phyloP scores from a whole-genome alignment of 345 rosid species.

The Viola odorata region DNA sequence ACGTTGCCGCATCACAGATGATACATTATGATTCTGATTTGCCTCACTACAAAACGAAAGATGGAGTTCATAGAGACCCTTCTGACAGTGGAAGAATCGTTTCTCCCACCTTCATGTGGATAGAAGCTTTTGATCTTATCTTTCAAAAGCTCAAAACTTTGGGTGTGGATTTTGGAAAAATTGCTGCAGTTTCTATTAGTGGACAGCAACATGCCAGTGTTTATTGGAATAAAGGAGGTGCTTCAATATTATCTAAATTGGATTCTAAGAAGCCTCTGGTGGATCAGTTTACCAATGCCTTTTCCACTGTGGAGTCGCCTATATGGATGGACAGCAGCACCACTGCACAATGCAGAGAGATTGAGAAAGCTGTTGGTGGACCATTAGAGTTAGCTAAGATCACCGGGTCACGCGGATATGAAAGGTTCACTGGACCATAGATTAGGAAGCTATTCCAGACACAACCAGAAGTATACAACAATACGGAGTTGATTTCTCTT shows the following conservation, averaged over 20 bases:
- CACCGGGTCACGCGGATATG: conserved; percentile 78
- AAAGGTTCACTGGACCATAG: conserved; percentile 88
- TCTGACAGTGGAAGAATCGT: conserved; percentile 63
- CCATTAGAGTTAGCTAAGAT: conserved; percentile 62
- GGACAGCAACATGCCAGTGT: conserved; percentile 99
- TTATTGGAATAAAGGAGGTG: conserved; percentile 74
- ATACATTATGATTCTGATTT: conserved; percentile 80
- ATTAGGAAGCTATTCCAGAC: conserved; percentile 57
- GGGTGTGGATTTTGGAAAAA: conserved; percentile 53
- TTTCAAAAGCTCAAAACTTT: conserved; percentile 51
- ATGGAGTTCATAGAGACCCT: conserved; percentile 74
- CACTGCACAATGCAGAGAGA: conserved; percentile 70
- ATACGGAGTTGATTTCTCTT: conserved; percentile 80
- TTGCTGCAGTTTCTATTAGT: conserved; percentile 81
- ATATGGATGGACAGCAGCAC: conserved; percentile 98
- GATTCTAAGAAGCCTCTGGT: conserved; percentile 46
- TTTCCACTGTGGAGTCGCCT: conserved; percentile 71
- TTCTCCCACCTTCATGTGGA: conserved; percentile 98
- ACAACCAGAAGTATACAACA: conserved; percentile 39
- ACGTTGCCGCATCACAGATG: conserved; percentile 51
- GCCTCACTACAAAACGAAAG: conserved; percentile 72
- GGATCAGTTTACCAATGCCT: conserved; percentile 58
- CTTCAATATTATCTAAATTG: conserved; percentile 44
- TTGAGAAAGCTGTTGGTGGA: conserved; percentile 87
- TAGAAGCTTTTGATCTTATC: conserved; percentile 85